Evolutionary conservation across 176 grass and related monocot species (phyloP), one percentile per base, ranked within the genome.

Genomic region (Saccharum officinarum): DNA sequence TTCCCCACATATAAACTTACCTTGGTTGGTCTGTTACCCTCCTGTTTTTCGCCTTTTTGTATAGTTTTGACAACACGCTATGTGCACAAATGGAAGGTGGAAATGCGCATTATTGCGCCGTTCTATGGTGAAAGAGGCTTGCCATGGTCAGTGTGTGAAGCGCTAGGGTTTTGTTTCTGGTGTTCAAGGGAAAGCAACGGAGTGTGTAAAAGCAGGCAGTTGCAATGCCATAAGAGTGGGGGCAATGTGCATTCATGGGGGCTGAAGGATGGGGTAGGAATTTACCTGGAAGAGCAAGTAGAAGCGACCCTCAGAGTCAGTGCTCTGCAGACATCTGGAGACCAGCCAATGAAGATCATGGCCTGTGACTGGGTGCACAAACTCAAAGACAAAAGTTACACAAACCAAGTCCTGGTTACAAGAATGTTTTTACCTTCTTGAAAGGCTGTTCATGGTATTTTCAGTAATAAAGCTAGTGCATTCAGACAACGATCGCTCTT

Each of bases 141-240:
- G 73, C 68, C 68, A 69, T 75, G 80, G 45, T 75, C 80, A 75
- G 34, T 42, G 45, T 61, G 37, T 50, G 68, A 83, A 69, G 47
- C 13, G 89, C 9, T 66, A 70, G 37, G 60, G 2, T 55, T 45
- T 89, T 71, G 69, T 73, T 72, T 83, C 40, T 74, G 60, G 72
- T 80, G 75, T 87, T 83, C 68, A 69, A 55, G 65, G 79, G 78
- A 38, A 12, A 14, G 45, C 25, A 82, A 42, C 26, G 22, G 62
- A 63, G 45, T 45, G 71, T 23, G 77, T 69, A 69, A 90, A 90
- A 83, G 80, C 67, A 87, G 60, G 80, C 81, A 69, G 84, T 84
- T 90, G 80, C 80, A 80, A 40, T 90, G 59, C 89, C 84, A 68
- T 79, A 67, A 71, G 45, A 16, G 86, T 31, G 28, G n/a, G 39